These are phyloP conservation scores for Kwoniella sp. DNA, from an alignment of 768 basidiomycete genomes.

Conservation along the genomic window DNA sequence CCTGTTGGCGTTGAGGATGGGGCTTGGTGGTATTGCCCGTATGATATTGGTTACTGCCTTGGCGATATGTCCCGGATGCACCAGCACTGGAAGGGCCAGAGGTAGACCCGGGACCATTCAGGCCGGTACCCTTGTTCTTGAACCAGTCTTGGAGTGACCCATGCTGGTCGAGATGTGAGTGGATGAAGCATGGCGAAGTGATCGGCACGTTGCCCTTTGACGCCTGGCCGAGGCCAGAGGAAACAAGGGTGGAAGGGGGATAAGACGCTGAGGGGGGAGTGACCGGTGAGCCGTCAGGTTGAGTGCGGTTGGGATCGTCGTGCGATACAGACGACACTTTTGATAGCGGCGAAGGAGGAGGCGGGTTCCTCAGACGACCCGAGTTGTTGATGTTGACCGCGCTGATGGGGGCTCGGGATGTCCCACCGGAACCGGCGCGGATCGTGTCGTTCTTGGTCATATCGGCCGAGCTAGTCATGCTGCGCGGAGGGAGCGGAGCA, in stretches of 20 bases:
- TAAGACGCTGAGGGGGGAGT: slow-evolving; percentile 1
- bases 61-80: not conserved
- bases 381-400: slow-evolving; percentile 4
- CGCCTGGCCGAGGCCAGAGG: no score
- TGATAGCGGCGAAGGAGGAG: slow-evolving; percentile 39
- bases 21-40: slow-evolving; percentile 10
- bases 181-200: slow-evolving; percentile 81
- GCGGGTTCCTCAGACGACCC: slow-evolving; percentile 18
- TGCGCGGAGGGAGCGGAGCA: no score
- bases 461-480: slow-evolving; percentile 12
- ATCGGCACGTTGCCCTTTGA: slow-evolving; percentile 1
- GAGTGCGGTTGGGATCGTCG: not conserved
- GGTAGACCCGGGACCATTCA: not conserved
- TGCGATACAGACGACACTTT: slow-evolving; percentile 16
- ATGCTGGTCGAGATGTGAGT: slow-evolving; percentile 81
- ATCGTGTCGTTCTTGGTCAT: slow-evolving; percentile 17
- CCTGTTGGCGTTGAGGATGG: slow-evolving; percentile 3
- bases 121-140: slow-evolving; percentile 47
- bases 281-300: not conserved
- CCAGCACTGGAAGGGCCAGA: not conserved
- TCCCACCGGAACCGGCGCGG: not conserved
- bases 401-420: slow-evolving; percentile 3
- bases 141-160: slow-evolving; percentile 75
- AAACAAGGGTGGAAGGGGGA: no score
- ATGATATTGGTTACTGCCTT: not conserved